Conservation (phyloP, 148 eudicot species). For the Agrostemma githago region DNA sequence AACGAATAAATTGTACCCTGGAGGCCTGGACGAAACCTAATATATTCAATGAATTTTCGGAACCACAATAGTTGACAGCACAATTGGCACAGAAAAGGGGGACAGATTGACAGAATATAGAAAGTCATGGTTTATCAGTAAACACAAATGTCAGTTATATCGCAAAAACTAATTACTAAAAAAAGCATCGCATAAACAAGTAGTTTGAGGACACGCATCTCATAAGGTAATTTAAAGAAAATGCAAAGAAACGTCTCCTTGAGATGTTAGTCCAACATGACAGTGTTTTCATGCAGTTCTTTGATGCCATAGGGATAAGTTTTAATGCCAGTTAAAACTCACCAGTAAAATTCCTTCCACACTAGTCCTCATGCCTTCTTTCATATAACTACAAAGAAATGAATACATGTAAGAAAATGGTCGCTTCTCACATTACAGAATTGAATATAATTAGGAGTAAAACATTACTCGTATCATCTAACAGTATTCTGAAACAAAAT, state of each 20-base stretch:
- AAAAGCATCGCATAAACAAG: not conserved
- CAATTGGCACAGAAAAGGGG: not conserved
- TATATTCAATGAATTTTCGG: not conserved
- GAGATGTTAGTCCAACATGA: not conserved
- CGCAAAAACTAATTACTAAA: not conserved
- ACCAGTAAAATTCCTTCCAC: constrained; percentile 94
- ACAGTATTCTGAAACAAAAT: not conserved
- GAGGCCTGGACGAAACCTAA: not conserved
- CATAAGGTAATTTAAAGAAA: not conserved
- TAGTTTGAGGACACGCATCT: not conserved
- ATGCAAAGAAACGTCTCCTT: not conserved
- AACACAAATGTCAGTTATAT: not conserved
- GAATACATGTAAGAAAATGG: constrained; percentile 6
- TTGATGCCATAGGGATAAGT: not conserved
- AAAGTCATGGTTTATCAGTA: not conserved
- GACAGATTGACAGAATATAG: not conserved
- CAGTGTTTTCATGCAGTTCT: not conserved
- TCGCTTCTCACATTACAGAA: not conserved
- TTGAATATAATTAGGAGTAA: not conserved
- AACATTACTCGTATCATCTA: not conserved
- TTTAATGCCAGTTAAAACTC: constrained; percentile 15
- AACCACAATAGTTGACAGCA: not conserved
- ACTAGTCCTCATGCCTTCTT: constrained; percentile 98
- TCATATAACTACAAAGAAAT: constrained; percentile 53
- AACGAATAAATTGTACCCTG: not conserved